Conservation (phyloP, 768 basidiomycete species). For the Boletales sp. region DNA sequence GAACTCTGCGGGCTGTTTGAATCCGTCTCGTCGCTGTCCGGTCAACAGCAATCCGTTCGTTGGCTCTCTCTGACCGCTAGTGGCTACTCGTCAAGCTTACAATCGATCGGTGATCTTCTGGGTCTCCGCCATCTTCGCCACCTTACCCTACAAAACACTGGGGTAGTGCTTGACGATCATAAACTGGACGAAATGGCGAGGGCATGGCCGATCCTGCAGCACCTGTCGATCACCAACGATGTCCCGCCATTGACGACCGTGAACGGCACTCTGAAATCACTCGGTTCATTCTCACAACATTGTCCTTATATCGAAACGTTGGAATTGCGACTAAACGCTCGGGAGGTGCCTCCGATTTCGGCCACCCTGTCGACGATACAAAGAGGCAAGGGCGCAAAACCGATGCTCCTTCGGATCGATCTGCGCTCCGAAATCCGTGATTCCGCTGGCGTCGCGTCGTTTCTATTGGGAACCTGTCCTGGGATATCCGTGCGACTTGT, state of each 20-base stretch:
- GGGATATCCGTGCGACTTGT: constrained; percentile 1
- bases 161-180: no score
- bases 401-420: constrained; percentile 8
- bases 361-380: not conserved
- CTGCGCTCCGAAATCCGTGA: constrained; percentile 18
- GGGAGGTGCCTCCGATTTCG: constrained; percentile 8
- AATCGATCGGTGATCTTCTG: no score
- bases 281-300: constrained; percentile 8
- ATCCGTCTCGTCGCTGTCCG: no score
- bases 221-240: constrained; percentile 14
- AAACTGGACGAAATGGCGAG: no score
- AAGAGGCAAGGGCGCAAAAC: constrained; percentile 6
- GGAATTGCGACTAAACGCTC: constrained; percentile 17
- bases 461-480: constrained; percentile 10
- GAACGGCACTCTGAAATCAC: not conserved
- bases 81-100: no score
- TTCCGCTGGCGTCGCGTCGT: constrained; percentile 4
- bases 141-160: no score
- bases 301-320: constrained; percentile 16
- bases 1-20: no score
- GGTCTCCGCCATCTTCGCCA: no score
- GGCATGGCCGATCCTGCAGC: constrained; percentile 17
- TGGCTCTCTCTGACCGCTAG: no score
- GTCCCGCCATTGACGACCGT: no score
- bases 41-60: no score